These are phyloP conservation scores for Aurifilum marmelostoma DNA, from an alignment of 2,329 filamentous ascomycete species.

Conservation along the genomic window DNA sequence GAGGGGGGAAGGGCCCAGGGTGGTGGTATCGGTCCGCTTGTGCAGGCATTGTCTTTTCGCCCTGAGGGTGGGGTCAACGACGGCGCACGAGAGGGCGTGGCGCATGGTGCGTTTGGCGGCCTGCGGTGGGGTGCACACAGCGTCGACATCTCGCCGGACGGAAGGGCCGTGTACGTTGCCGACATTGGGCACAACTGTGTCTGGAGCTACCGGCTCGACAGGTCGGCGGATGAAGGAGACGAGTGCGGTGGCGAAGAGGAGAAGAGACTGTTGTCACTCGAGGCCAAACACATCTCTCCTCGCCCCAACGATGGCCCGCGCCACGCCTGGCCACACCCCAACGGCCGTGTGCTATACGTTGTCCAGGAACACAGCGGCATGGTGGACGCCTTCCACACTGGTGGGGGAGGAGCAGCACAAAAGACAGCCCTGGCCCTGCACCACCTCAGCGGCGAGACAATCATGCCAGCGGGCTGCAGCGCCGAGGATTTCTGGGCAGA, in stretches of 20 bases:
- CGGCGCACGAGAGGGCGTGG: conserved; percentile 27
- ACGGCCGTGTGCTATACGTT: conserved; percentile 30
- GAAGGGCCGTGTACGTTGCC: conserved; percentile 29
- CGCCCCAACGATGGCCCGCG: conserved; percentile 30
- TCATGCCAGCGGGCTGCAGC: conserved; percentile 19
- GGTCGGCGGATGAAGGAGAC: not conserved
- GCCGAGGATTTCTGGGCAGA: conserved; percentile 30
- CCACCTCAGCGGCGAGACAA: conserved; percentile 26
- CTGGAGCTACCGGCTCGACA: conserved; percentile 28
- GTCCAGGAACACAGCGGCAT: conserved; percentile 33
- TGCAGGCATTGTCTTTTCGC: conserved; percentile 29
- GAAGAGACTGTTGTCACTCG: conserved; percentile 6
- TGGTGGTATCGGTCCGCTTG: conserved; percentile 22
- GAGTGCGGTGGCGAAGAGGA: not conserved
- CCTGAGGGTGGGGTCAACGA: conserved; percentile 25
- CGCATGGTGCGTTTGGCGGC: conserved; percentile 30
- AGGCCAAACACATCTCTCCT: conserved; percentile 38
- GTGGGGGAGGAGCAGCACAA: conserved; percentile 2
- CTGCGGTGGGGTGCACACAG: conserved; percentile 31
- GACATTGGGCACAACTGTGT: conserved; percentile 32
- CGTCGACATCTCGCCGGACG: conserved; percentile 30
- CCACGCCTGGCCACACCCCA: conserved; percentile 31
- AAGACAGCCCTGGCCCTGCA: conserved; percentile 13
- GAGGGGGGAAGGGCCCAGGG: not conserved
- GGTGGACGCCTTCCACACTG: conserved; percentile 30